Evolutionary conservation across 805 yeast genomes (phyloP), one percentile per base, ranked within the genome.

Genomic region (Lachancea waltii): DNA sequence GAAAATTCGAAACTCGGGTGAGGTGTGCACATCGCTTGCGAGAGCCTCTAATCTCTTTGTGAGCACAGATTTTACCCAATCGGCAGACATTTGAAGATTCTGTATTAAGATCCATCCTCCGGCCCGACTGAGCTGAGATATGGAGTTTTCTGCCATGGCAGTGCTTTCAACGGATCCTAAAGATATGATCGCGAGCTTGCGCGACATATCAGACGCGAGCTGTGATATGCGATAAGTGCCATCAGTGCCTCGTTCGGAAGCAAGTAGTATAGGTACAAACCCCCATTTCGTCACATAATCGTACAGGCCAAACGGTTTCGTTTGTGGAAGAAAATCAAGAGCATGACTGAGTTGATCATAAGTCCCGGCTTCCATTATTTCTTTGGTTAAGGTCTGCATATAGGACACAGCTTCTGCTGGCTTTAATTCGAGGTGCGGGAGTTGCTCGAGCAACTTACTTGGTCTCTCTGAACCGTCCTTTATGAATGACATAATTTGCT

Each of bases 61-160:
- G 28, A 55, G 34, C 14, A 84, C 57, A 7, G 64, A 51, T 10
- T 69, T 73, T 19, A 84, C 61, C 86, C 95, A 81, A 3, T 53
- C 56, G 1, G 72, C 63, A 0, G 92, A 75, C 69, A 82, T 71
- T 42, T 90, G 95, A 9, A 85, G 64, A 51, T 89, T 89, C 53
- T 90, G 95, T 21, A 90, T 58, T 20, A 89, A 49, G 0, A 90
- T 57, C 95, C 95, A 86, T 1, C 56, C 49, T 0, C 85, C 86
- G 1, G 53, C 52, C n/a, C 54, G 60, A 1, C 69, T 52, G 0
- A 77, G 74, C 7, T 54, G 58, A 1, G 55, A 50, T 7, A 85
- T 60, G n/a, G 75, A 74, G 35, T 64, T 60, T 16, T 72, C 73
- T 0, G 90, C 89, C 28, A 67, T 60, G 3, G 64, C 70, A 2